Evolutionary conservation across 2,329 filamentous ascomycete genomes (phyloP), one percentile per base, ranked within the genome.

Genomic region (Zymoseptoria brevis): DNA sequence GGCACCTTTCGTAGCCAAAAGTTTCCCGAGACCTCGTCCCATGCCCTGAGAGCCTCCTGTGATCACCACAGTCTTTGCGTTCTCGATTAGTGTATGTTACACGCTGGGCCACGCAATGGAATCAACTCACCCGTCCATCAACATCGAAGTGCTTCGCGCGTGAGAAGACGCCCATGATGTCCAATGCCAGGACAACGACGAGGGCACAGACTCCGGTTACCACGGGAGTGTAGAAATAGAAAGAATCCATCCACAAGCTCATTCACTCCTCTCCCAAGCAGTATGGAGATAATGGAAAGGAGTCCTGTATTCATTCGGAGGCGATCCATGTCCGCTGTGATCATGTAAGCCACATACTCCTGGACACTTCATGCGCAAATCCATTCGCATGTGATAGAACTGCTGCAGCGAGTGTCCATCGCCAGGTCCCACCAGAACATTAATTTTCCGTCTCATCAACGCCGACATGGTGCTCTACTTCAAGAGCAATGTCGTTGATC

Each of bases 31-130:
- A 55, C 85, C 84, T 66, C 86, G 85, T 60, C 94, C 94, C 87
- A 96, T 90, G 59, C 94, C 94, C 71, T 96, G 89, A 0, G 94
- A 96, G 30, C 87, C 91, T 53, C 94, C 94, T 0, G 94, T 99
- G 56, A 99, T 79, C 57, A 97, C 79, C 56, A 95, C 81, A 1
- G 92, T 96, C 91, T 96, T 67, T 8, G 58, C 45, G 19, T 57
- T 59, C 21, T 61, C 30, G 24, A 60, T 58, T 8, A 57, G 56
- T 11, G 26, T 24, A 19, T 53, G 30, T 29, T 29, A 29, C 6
- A 45, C 50, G 19, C 35, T 6, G 54, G 41, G 24, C 13, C 19
- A 51, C 7, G 24, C 49, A 30, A 54, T 30, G 56, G 30, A 24
- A 50, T 49, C 24, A n/a, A 67, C 78, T 67, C 76, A 94, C 92